Conservation (phyloP, 352 stramenopile species). For the Phytophthora aleatoria region DNA sequence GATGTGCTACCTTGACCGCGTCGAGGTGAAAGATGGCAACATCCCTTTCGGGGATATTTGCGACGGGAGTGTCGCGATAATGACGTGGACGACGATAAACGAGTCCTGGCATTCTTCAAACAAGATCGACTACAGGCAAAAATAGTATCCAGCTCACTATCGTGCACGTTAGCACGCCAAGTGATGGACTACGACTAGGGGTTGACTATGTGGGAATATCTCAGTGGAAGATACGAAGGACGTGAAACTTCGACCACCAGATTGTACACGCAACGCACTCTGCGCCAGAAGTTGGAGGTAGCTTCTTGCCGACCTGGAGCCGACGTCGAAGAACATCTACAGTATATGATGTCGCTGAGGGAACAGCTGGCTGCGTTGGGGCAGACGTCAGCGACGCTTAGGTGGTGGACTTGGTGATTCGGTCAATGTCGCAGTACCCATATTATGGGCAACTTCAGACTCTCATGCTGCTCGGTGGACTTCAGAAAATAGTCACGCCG, state of each 20-base stretch:
- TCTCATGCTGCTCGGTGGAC: too few relatives aligned
- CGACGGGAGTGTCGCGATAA: too few relatives aligned
- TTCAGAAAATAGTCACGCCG: too few relatives aligned
- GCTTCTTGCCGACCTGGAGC: background rate
- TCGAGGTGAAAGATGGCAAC: too few relatives aligned
- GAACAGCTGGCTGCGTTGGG: background rate
- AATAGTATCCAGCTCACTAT: background rate
- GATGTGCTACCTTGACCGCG: too few relatives aligned
- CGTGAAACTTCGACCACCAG: background rate
- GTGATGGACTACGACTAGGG: background rate
- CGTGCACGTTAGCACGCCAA: background rate
- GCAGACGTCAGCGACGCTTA: background rate
- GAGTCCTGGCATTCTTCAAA: too few relatives aligned
- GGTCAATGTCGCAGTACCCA: conserved; percentile 1
- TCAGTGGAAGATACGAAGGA: background rate
- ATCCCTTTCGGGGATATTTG: too few relatives aligned
- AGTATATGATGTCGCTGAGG: conserved; percentile 4
- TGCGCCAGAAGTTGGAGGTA: background rate
- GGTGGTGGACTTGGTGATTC: conserved; percentile 8
- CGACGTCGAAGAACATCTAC: background rate
- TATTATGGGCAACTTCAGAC: too few relatives aligned
- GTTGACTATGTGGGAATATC: background rate
- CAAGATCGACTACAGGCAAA: background rate
- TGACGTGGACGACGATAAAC: too few relatives aligned
- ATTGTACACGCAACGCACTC: background rate